Percentiles rank a stretch among this genome's conserved stretches.
These are phyloP conservation scores for Wallacemonas sp. DNA, from an alignment of 208 protist species.

Conservation along the genomic window DNA sequence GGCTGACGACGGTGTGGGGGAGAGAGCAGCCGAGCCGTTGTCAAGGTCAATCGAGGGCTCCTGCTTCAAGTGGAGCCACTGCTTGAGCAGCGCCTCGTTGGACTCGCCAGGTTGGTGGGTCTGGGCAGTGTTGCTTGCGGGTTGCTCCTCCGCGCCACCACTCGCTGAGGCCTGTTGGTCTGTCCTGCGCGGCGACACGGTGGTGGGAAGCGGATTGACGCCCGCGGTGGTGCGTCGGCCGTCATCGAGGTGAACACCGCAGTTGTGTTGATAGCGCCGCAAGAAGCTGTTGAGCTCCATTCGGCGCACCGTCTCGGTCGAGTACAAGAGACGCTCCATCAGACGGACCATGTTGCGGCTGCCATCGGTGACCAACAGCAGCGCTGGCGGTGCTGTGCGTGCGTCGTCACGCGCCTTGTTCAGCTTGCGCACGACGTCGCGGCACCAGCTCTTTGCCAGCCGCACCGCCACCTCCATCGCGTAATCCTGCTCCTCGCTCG, in stretches of 20 bases:
- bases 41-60: neutral
- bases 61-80: conserved; percentile 3
- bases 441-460: conserved; percentile 57
- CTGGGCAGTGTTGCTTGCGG: no score
- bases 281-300: conserved; percentile 68
- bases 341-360: conserved; percentile 42
- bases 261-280: conserved; percentile 41
- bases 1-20: no score
- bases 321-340: conserved; percentile 56
- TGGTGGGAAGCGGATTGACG: neutral
- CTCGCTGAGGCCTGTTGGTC: no score
- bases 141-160: no score
- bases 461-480: conserved; percentile 59
- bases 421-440: conserved; percentile 19
- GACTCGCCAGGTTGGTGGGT: no score
- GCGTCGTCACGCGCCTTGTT: neutral
- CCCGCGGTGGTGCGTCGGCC: neutral
- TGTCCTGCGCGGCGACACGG: conserved; percentile 1
- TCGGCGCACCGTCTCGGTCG: conserved; percentile 49
- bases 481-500: conserved; percentile 52
- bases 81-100: neutral
- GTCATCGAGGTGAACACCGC: conserved; percentile 37
- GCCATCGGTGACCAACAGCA: conserved; percentile 8
- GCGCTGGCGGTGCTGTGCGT: neutral
- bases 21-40: neutral